These are phyloP conservation scores for Xylariaceae sp. DNA, from an alignment of 2,329 filamentous ascomycete genomes.

Conservation along the genomic window DNA sequence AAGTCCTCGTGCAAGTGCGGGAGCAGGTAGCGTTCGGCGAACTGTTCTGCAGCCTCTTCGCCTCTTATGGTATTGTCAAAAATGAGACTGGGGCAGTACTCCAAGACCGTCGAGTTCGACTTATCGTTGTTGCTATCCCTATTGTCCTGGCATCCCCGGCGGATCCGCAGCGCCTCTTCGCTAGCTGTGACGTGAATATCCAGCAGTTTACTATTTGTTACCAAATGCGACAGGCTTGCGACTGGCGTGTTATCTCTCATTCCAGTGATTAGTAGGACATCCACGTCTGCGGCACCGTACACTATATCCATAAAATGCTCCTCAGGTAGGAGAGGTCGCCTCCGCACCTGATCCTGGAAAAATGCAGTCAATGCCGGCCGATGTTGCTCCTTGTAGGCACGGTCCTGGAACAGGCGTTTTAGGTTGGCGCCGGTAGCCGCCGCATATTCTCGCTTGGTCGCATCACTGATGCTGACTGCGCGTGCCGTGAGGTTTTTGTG, in stretches of 20 bases:
- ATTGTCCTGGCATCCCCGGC: conserved; percentile 31
- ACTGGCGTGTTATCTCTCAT: conserved; percentile 60
- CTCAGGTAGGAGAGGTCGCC: conserved; percentile 44
- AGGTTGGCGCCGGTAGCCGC: conserved; percentile 44
- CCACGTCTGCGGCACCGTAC: conserved; percentile 36
- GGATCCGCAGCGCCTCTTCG: conserved; percentile 35
- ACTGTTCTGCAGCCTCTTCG: conserved; percentile 35
- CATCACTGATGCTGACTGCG: conserved; percentile 53
- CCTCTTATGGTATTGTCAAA: conserved; percentile 51
- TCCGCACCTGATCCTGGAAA: conserved; percentile 43
- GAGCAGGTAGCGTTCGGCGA: conserved; percentile 41
- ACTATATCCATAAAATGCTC: conserved; percentile 50
- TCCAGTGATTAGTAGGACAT: conserved; percentile 59
- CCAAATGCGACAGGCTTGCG: conserved; percentile 49
- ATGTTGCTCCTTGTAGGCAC: conserved; percentile 59
- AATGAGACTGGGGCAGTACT: conserved; percentile 41
- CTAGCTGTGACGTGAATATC: conserved; percentile 49
- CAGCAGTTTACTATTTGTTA: conserved; percentile 48
- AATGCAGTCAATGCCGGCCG: conserved; percentile 49
- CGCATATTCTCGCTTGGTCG: conserved; percentile 55
- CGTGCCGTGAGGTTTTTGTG: conserved; percentile 36
- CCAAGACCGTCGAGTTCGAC: conserved; percentile 23
- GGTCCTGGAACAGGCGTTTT: conserved; percentile 46
- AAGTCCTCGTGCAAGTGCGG: conserved; percentile 46
- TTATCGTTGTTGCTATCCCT: conserved; percentile 21